phyloP scores from a whole-genome alignment of 2,329 filamentous ascomycete species.

The Xylariaceae sp. region DNA sequence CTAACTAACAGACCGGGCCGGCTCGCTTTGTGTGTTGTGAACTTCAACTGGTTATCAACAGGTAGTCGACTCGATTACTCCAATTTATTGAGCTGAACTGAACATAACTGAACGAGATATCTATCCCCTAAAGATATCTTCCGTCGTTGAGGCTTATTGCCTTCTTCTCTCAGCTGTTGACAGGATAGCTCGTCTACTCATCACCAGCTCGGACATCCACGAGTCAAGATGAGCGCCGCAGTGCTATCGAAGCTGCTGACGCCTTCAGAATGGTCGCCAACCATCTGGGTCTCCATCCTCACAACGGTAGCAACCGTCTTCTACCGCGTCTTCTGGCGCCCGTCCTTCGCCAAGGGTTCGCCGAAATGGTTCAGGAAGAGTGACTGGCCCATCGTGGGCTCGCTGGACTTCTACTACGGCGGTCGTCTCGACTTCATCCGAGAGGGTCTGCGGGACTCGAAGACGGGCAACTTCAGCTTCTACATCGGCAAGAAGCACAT shows the following conservation, averaged over 20 bases:
- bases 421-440: constrained; percentile 39
- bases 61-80: no score
- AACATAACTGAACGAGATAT: no score
- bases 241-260: constrained; percentile 2
- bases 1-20: no score
- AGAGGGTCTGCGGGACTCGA: constrained; percentile 28
- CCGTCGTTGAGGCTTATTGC: no score
- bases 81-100: no score
- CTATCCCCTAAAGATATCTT: no score
- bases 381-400: constrained; percentile 38
- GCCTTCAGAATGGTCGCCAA: constrained; percentile 21
- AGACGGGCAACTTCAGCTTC: constrained; percentile 46
- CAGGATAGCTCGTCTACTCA: background rate
- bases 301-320: constrained; percentile 17
- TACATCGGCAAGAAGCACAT: constrained; percentile 43
- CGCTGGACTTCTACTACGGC: constrained; percentile 39
- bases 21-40: no score
- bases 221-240: constrained; percentile 8
- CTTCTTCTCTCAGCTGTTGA: background rate
- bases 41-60: no score
- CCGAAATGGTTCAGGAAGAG: constrained; percentile 27
- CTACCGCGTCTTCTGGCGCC: constrained; percentile 23
- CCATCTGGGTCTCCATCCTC: constrained; percentile 23
- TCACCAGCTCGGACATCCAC: background rate
- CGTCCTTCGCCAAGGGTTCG: constrained; percentile 24